These are phyloP conservation scores for Xylariaceae sp. DNA, from an alignment of 2,329 filamentous ascomycete genomes.

Conservation along the genomic window DNA sequence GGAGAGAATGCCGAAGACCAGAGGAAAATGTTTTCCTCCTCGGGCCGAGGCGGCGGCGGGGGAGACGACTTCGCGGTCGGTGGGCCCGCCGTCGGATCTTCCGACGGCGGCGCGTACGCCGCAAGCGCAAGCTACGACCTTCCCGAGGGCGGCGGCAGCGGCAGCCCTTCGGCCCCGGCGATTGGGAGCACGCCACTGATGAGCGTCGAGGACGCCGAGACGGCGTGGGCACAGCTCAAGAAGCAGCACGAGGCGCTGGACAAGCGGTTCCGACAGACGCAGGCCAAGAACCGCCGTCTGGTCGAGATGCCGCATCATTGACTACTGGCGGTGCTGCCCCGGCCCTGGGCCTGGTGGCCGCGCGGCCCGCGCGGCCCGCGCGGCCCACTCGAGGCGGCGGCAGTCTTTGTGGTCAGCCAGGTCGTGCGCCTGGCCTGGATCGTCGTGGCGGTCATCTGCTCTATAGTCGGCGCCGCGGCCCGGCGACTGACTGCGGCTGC, in stretches of 20 bases:
- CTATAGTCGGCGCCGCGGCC: too few species aligned
- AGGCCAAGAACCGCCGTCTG: constrained; percentile 22
- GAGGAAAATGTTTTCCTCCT: constrained; percentile 19
- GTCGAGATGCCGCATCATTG: constrained; percentile 24
- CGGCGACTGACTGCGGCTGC: too few species aligned
- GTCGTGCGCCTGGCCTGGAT: too few species aligned
- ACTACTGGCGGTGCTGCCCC: constrained; percentile 12
- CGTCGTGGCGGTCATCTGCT: too few species aligned
- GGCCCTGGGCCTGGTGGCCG: too few species aligned
- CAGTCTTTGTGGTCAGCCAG: too few species aligned
- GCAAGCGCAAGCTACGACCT: constrained; percentile 29
- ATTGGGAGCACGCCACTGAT: constrained; percentile 47
- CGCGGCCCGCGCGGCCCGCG: too few species aligned
- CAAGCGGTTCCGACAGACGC: constrained; percentile 26
- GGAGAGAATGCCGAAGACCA: constrained; percentile 32
- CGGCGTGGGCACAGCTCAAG: constrained; percentile 33
- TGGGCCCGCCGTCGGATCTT: constrained; percentile 5
- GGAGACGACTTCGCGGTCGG: constrained; percentile 18
- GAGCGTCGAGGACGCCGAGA: constrained; percentile 57
- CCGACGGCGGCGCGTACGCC: constrained; percentile 15
- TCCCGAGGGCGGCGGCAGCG: constrained; percentile 13
- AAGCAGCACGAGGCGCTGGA: constrained; percentile 27
- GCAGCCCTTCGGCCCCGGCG: constrained; percentile 26
- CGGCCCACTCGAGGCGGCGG: too few species aligned
- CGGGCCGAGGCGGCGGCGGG: too few species aligned